Evolutionary conservation across 139 green algal species (phyloP).

Genomic region (Chlamydomonas incerta): DNA sequence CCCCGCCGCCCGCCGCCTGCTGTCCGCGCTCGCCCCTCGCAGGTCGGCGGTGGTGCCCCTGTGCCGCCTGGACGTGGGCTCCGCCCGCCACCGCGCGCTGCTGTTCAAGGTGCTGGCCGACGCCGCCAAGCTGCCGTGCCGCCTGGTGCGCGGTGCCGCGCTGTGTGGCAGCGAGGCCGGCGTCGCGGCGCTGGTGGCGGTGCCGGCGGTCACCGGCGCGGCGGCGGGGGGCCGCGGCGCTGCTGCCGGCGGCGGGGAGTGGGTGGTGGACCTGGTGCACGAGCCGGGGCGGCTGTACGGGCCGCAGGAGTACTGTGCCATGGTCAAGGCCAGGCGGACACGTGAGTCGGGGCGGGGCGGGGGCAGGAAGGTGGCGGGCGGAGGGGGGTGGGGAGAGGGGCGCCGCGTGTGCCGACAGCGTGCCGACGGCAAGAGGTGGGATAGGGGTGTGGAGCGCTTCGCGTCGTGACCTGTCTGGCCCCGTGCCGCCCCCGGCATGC

Average conservation of each 20-base stretch:
- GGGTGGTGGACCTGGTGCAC: conserved; percentile 68
- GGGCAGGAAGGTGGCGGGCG: too few relatives aligned
- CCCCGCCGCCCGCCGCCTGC: not conserved
- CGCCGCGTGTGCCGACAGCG: too few relatives aligned
- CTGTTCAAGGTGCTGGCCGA: conserved; percentile 92
- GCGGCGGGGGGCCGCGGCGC: too few relatives aligned
- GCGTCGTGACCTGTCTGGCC: too few relatives aligned
- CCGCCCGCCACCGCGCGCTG: conserved; percentile 80
- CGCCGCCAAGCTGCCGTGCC: conserved; percentile 68
- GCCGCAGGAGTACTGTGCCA: not conserved
- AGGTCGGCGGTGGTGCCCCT: conserved; percentile 70
- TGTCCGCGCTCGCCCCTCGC: not conserved
- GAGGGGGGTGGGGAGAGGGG: not conserved
- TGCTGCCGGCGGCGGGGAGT: conserved; percentile 49
- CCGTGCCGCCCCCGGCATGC: too few relatives aligned
- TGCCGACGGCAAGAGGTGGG: not conserved
- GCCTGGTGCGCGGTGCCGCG: conserved; percentile 64
- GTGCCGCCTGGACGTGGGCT: conserved; percentile 68
- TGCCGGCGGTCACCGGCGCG: too few relatives aligned
- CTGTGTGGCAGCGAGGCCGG: conserved; percentile 11
- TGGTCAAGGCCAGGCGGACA: not conserved
- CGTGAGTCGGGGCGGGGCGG: not conserved
- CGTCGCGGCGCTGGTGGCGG: conserved; percentile 26
- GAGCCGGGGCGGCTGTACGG: conserved; percentile 54
- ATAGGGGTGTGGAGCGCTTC: too few relatives aligned